These are phyloP conservation scores for Aureobasidium namibiae DNA, from an alignment of 2,329 filamentous ascomycete species.

Conservation along the genomic window DNA sequence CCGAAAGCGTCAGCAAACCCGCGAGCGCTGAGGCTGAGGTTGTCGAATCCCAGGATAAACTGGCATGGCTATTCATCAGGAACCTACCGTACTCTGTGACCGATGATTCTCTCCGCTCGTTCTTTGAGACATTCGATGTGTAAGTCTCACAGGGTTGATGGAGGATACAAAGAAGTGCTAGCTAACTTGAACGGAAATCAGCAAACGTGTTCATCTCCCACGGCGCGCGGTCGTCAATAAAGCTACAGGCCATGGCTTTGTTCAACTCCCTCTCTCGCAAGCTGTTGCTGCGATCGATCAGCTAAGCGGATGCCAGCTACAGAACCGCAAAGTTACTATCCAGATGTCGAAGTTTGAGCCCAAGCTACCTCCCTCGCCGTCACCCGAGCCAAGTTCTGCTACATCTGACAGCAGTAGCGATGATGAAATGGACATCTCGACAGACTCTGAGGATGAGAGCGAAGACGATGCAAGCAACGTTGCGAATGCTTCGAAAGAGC, in stretches of 20 bases:
- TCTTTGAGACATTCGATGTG: slow-evolving; percentile 2
- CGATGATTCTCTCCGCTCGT: not conserved
- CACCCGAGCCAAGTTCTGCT: not conserved
- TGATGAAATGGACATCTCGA: slow-evolving; percentile 12
- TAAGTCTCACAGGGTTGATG: too few relatives aligned
- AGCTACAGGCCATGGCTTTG: not conserved
- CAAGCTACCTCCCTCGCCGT: not conserved
- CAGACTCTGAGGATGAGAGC: slow-evolving; percentile 14
- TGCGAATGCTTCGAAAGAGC: slow-evolving; percentile 17
- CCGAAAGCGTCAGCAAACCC: not conserved
- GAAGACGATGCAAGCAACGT: slow-evolving; percentile 19
- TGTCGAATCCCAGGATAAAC: not conserved
- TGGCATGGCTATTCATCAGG: slow-evolving; percentile 1
- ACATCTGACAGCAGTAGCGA: slow-evolving; percentile 2
- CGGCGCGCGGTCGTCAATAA: not conserved
- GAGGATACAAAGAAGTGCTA: not conserved
- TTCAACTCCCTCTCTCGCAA: slow-evolving; percentile 6
- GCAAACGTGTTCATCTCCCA: not conserved
- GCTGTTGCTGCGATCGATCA: slow-evolving; percentile 9
- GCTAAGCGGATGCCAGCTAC: not conserved
- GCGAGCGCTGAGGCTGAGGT: not conserved
- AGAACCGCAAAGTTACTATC: not conserved
- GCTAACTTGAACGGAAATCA: not conserved
- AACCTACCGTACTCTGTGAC: not conserved
- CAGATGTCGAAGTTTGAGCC: slow-evolving; percentile 4